Percentiles rank a stretch among this genome's conserved stretches.
Conservation (phyloP, 768 basidiomycete species). For the Mycena crocata region DNA sequence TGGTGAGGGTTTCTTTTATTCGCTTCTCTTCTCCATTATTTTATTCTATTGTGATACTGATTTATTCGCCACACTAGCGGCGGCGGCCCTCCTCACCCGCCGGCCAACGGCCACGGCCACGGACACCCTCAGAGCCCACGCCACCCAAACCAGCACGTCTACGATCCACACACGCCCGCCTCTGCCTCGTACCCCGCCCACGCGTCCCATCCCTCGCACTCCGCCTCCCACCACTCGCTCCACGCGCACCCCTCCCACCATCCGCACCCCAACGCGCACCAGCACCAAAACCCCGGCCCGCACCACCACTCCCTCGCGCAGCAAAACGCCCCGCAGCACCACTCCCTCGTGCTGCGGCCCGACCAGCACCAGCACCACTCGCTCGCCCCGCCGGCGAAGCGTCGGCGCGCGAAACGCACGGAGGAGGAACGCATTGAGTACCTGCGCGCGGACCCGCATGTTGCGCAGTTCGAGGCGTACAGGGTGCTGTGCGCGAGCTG, state of each 20-base stretch:
- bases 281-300: no score
- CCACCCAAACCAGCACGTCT: no score
- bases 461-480: conserved; percentile 58
- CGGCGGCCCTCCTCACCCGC: no score
- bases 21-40: not conserved
- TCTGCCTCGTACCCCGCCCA: no score
- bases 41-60: no score
- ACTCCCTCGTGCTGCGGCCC: not conserved
- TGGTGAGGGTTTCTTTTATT: conserved; percentile 57
- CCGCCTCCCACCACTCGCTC: not conserved
- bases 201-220: not conserved
- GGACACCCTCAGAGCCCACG: no score
- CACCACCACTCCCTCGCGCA: not conserved
- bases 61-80: no score
- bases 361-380: not conserved
- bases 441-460: conserved; percentile 28
- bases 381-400: conserved; percentile 29
- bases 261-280: not conserved
- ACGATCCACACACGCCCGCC: no score
- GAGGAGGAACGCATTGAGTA: conserved; percentile 69
- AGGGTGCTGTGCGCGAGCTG: conserved; percentile 83
- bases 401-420: conserved; percentile 40
- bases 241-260: not conserved
- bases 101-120: no score
- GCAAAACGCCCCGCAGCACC: not conserved